Evolutionary conservation across 108 stramenopile species (phyloP).

Genomic region (Fragilaria radians): DNA sequence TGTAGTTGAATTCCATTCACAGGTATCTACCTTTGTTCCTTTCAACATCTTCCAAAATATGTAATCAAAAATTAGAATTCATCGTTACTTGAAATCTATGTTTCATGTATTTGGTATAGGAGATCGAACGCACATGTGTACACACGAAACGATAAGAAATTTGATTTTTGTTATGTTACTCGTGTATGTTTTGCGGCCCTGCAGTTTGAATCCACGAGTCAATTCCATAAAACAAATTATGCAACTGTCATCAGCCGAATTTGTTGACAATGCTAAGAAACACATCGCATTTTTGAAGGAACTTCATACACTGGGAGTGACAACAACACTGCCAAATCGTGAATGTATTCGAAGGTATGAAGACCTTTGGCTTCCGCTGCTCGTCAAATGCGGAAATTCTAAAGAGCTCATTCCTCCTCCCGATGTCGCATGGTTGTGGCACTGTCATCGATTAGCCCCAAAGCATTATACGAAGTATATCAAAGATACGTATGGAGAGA

Average conservation of each 20-base stretch:
- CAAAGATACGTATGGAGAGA: conserved; percentile 10
- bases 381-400: not conserved
- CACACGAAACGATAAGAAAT: too few species aligned
- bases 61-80: too few species aligned
- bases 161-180: too few species aligned
- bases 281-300: not conserved
- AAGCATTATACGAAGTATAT: conserved; percentile 20
- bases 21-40: too few species aligned
- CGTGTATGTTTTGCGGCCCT: too few species aligned
- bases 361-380: not conserved
- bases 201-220: too few species aligned
- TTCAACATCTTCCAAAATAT: too few species aligned
- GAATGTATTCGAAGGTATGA: not conserved
- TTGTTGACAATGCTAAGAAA: not conserved
- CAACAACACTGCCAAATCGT: not conserved
- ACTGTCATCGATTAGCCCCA: conserved; percentile 60
- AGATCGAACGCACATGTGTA: too few species aligned
- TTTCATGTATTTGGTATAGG: too few species aligned
- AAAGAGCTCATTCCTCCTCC: conserved; percentile 32
- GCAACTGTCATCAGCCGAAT: not conserved
- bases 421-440: conserved; percentile 60
- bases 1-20: too few species aligned
- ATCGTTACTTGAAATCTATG: too few species aligned
- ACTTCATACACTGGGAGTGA: not conserved
- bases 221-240: too few species aligned